Base-by-base conservation (phyloP, 75 land plant genomes). In the Azolla pinnata region DNA sequence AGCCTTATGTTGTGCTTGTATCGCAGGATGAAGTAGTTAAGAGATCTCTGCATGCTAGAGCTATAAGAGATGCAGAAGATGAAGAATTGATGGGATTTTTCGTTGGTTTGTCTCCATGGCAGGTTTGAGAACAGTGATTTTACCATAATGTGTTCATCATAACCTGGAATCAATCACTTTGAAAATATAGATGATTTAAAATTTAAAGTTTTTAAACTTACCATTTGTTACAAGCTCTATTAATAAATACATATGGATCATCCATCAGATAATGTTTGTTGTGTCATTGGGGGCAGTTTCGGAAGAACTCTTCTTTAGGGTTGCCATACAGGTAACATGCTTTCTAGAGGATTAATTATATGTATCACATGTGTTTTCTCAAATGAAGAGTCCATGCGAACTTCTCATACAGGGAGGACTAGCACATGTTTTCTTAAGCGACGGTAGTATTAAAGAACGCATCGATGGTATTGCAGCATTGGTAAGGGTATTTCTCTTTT, bases 291-390 rank as follows among this genome's bases (percentile, higher is more conserved):
- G 85, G 54, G 86, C 97, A 35, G 66, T 90, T 1, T 84, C 96
- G 1, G 97, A 87, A 73, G 97, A 90, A 71, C 78, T 90, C 18
- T 90, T 90, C 65, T 90, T 88, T 52, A 69, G 97, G n/a, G 97
- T 77, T 57, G 93, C 93, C 49, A 76, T 90, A 29, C 97, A 90
- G 95, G 95, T 88, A 20, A 26, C 54, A 60, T 20, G 9, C 21
- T 44, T 21, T 29, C 29, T 45, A 21, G 29, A 34, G 2, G 44
- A 20, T 12, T 28, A 27, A 61, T 27, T 61, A 21, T 26, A 8
- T 12, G n/a, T 51, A 26, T 55, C 19, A 25, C 2, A 12, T 7
- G 8, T 52, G 54, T 52, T n/a, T n/a, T n/a, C n/a, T n/a, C n/a
- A n/a, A n/a, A n/a, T n/a, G n/a, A n/a, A n/a, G n/a, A n/a, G n/a